phyloP scores from a whole-genome alignment of 2,329 filamentous ascomycete genomes.

The Emmonsia crescens region DNA sequence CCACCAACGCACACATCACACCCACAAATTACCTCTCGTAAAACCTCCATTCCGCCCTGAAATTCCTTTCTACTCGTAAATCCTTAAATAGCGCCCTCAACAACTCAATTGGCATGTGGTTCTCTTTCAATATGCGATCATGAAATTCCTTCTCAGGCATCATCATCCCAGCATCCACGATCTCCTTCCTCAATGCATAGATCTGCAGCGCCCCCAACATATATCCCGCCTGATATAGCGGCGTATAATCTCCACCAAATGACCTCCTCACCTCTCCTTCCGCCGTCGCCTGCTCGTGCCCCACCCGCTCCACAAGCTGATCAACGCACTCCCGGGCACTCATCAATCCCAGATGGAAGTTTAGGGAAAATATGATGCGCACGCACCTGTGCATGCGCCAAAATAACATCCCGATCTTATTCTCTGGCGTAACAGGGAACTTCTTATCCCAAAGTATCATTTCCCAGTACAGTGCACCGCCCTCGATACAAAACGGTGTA shows the following conservation, averaged over 20 bases:
- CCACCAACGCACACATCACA: not conserved
- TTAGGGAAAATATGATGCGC: slow-evolving; percentile 48
- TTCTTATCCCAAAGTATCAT: slow-evolving; percentile 46
- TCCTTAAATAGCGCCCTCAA: slow-evolving; percentile 40
- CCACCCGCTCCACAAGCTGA: slow-evolving; percentile 45
- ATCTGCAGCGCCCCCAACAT: slow-evolving; percentile 51
- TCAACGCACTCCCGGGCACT: slow-evolving; percentile 46
- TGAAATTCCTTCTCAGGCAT: slow-evolving; percentile 45
- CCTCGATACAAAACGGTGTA: slow-evolving; percentile 51
- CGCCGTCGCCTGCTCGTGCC: slow-evolving; percentile 49
- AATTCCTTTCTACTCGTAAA: slow-evolving; percentile 33
- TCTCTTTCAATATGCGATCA: slow-evolving; percentile 41
- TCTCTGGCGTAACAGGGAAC: slow-evolving; percentile 42
- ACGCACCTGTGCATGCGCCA: slow-evolving; percentile 54
- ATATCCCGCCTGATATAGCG: slow-evolving; percentile 51
- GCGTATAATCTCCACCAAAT: slow-evolving; percentile 45
- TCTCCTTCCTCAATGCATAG: slow-evolving; percentile 40
- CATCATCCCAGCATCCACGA: slow-evolving; percentile 27
- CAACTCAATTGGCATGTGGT: slow-evolving; percentile 46
- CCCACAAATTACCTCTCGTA: slow-evolving; percentile 19
- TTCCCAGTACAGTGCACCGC: slow-evolving; percentile 55
- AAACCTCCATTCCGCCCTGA: slow-evolving; percentile 42
- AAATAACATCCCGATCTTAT: slow-evolving; percentile 48
- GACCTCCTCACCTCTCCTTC: slow-evolving; percentile 51
- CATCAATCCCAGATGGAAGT: slow-evolving; percentile 48